phyloP scores from a whole-genome alignment of 495 filamentous ascomycete genomes.

The Aspergillus taichungensis region DNA sequence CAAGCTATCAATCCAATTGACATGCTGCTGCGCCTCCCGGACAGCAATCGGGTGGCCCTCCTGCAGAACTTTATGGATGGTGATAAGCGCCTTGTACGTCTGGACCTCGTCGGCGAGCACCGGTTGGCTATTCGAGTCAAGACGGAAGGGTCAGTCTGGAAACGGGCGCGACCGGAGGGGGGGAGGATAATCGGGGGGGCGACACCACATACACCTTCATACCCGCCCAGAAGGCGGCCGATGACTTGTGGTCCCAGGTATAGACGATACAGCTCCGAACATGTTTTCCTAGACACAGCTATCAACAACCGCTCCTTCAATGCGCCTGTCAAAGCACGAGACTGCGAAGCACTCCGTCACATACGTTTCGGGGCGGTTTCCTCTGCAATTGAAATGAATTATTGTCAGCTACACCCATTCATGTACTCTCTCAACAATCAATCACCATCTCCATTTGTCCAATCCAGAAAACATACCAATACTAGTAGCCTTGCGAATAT shows the following conservation, averaged over 20 bases:
- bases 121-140: conserved; percentile 55
- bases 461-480: conserved; percentile 45
- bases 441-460: too few species aligned
- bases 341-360: conserved; percentile 11
- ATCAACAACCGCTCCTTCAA: conserved; percentile 3
- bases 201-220: conserved; percentile 80
- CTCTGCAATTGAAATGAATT: conserved; percentile 40
- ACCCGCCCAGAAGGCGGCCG: conserved; percentile 89
- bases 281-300: conserved; percentile 63
- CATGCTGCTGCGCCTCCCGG: conserved; percentile 80
- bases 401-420: conserved; percentile 18
- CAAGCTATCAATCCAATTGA: conserved; percentile 87
- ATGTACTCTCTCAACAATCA: too few species aligned
- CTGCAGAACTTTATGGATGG: conserved; percentile 91
- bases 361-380: conserved; percentile 92
- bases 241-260: conserved; percentile 99
- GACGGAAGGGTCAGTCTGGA: not conserved
- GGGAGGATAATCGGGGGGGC: too few species aligned
- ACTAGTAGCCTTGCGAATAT: conserved; percentile 94
- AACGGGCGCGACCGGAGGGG: not conserved
- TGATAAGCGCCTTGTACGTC: conserved; percentile 88
- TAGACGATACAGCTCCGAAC: conserved; percentile 97
- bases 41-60: conserved; percentile 87
- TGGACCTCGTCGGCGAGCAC: conserved; percentile 93
- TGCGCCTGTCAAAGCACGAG: not conserved